Conservation (phyloP, 441 rosid genomes). For the Geranium incanum region DNA sequence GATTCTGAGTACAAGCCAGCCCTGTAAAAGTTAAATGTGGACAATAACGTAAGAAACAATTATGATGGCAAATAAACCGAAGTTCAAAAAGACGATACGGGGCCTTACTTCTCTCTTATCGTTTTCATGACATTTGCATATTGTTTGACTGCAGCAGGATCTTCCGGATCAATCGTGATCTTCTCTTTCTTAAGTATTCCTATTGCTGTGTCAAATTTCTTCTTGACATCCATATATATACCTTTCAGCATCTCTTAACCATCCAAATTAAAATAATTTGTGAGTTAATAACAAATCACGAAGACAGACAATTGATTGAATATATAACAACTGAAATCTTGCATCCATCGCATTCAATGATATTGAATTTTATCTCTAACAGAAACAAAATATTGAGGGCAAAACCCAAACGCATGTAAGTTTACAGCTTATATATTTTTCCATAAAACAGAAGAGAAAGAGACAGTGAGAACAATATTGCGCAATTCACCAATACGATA, state of each 20-base stretch:
- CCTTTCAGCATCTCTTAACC: slow-evolving; percentile 77
- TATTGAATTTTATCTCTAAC: neutral
- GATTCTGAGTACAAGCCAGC: slow-evolving; percentile 79
- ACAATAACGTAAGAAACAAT: neutral
- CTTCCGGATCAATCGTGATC: slow-evolving; percentile 81
- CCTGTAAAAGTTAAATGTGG: slow-evolving; percentile 40
- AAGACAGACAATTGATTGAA: neutral
- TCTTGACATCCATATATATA: slow-evolving; percentile 74
- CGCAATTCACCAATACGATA: neutral
- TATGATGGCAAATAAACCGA: neutral
- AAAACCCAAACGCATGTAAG: neutral
- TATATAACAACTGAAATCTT: neutral
- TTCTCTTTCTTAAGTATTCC: slow-evolving; percentile 75
- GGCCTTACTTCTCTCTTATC: slow-evolving; percentile 69
- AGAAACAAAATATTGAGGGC: neutral
- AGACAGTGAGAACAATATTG: neutral
- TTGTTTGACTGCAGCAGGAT: slow-evolving; percentile 78
- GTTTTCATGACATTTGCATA: slow-evolving; percentile 89
- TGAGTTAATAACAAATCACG: slow-evolving; percentile 21
- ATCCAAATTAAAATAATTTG: slow-evolving; percentile 17
- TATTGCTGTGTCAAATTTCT: slow-evolving; percentile 72
- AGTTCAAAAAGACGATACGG: neutral
- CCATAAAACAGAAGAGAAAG: neutral
- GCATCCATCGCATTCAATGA: neutral
- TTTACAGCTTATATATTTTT: neutral